These are phyloP conservation scores for Tephrocybe sp. DNA, from an alignment of 768 basidiomycete genomes.

Conservation along the genomic window DNA sequence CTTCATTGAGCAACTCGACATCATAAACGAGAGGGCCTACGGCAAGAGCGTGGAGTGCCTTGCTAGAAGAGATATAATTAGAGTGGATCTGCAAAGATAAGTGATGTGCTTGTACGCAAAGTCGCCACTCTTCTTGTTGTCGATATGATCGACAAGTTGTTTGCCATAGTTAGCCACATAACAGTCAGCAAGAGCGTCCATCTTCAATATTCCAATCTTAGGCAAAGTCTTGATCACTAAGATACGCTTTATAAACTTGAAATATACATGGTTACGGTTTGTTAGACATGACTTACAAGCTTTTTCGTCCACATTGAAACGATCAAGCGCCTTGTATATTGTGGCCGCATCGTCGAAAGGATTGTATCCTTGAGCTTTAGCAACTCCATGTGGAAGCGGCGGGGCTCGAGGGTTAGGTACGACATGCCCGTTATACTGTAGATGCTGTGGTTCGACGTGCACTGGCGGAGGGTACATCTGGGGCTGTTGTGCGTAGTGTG, in stretches of 20 bases:
- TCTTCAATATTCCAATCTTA: constrained; percentile 26
- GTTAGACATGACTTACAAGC: constrained; percentile 23
- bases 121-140: constrained; percentile 26
- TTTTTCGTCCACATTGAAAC: constrained; percentile 28
- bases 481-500: not conserved
- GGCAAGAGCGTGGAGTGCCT: constrained; percentile 25
- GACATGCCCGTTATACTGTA: constrained; percentile 23
- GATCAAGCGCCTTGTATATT: constrained; percentile 28
- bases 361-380: constrained; percentile 33
- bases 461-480: not conserved
- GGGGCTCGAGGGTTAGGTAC: constrained; percentile 31
- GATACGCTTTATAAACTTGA: constrained; percentile 22
- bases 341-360: constrained; percentile 30
- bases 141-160: constrained; percentile 25
- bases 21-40: constrained; percentile 40
- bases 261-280: too few relatives aligned
- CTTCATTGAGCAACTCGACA: constrained; percentile 32
- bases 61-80: too few relatives aligned
- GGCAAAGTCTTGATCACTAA: constrained; percentile 31
- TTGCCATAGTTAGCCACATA: constrained; percentile 29
- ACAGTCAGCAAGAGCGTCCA: constrained; percentile 34
- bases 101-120: constrained; percentile 27
- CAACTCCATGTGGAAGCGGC: constrained; percentile 13
- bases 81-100: not conserved
- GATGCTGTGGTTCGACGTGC: constrained; percentile 1